Percentiles rank a stretch among this genome's conserved stretches.
Evolutionary conservation across 192 early-diverging fungal species (phyloP).

Genomic region (Diversispora epigaea): DNA sequence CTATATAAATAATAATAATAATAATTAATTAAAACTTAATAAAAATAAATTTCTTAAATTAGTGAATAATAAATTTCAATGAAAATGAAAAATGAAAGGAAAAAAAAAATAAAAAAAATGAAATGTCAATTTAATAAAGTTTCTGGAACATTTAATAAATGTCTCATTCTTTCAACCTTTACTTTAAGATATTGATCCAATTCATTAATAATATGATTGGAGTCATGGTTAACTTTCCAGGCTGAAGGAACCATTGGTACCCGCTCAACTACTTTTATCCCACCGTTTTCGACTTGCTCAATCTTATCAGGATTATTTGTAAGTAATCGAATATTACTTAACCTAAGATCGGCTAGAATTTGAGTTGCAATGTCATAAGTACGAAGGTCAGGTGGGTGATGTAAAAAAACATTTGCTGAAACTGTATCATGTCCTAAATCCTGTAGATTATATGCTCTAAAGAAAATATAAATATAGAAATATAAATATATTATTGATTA

Average conservation of each 20-base stretch:
- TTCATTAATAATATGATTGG: slow-evolving; percentile 49
- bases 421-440: slow-evolving; percentile 95
- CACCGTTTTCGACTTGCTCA: slow-evolving; percentile 63
- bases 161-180: slow-evolving; percentile 90
- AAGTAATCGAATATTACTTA: slow-evolving; percentile 73
- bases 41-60: no score
- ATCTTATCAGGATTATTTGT: slow-evolving; percentile 98
- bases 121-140: slow-evolving; percentile 15
- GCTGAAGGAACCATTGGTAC: slow-evolving; percentile 88
- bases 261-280: slow-evolving; percentile 75
- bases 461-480: not conserved
- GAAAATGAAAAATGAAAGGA: no score
- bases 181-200: slow-evolving; percentile 83
- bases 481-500: not conserved
- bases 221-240: slow-evolving; percentile 58
- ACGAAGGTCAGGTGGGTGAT: slow-evolving; percentile 93
- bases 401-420: slow-evolving; percentile 83
- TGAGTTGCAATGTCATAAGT: slow-evolving; percentile 85
- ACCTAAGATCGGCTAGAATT: slow-evolving; percentile 81
- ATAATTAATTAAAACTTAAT: no score
- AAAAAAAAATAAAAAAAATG: no score
- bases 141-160: slow-evolving; percentile 71
- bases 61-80: no score
- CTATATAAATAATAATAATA: no score
- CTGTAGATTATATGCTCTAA: slow-evolving; percentile 93